These are phyloP conservation scores for Phaeomoniella chlamydospora DNA, from an alignment of 2,329 filamentous ascomycete species.

Conservation along the genomic window DNA sequence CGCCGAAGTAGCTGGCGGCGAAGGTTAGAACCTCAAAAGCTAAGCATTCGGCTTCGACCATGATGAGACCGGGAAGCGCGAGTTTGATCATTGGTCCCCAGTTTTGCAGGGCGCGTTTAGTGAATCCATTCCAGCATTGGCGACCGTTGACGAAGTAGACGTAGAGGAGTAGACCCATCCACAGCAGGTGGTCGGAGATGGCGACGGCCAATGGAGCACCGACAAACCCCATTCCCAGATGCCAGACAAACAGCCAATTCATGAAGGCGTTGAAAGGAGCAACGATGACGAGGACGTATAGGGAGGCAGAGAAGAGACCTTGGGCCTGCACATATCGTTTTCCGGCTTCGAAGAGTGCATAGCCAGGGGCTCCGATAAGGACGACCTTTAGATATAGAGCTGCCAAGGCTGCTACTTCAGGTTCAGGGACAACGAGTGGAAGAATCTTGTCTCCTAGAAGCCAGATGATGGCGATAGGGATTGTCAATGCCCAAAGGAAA, in stretches of 20 bases:
- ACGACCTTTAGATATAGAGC: conserved; percentile 60
- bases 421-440: conserved; percentile 53
- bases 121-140: conserved; percentile 72
- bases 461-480: conserved; percentile 63
- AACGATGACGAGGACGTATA: conserved; percentile 70
- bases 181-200: conserved; percentile 62
- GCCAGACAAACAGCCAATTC: conserved; percentile 72
- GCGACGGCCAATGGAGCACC: conserved; percentile 68
- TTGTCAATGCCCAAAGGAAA: conserved; percentile 57
- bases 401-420: conserved; percentile 54
- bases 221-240: conserved; percentile 52
- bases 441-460: conserved; percentile 52
- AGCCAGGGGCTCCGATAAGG: conserved; percentile 57
- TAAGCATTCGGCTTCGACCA: conserved; percentile 88
- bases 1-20: conserved; percentile 64
- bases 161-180: conserved; percentile 58
- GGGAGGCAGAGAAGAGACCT: conserved; percentile 67
- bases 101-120: conserved; percentile 53
- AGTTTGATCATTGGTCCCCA: conserved; percentile 79
- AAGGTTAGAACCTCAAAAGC: conserved; percentile 86
- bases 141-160: conserved; percentile 53
- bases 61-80: conserved; percentile 75
- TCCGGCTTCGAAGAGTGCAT: conserved; percentile 59
- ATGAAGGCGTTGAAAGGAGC: conserved; percentile 68
- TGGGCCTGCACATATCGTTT: conserved; percentile 86